phyloP scores from a whole-genome alignment of 805 yeast genomes.

The Zygosaccharomyces bailii region DNA sequence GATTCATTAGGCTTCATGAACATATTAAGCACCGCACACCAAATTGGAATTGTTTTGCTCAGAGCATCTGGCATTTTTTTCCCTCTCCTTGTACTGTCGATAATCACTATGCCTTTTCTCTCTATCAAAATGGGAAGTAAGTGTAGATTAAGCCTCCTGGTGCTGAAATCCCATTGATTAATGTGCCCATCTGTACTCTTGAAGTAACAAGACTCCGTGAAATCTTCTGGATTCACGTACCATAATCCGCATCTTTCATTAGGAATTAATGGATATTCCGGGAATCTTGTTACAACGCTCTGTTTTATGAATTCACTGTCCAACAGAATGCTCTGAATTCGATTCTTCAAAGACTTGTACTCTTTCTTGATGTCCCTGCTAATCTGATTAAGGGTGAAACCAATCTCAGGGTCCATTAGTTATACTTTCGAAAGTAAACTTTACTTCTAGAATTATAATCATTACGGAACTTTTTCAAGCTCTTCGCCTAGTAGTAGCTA shows the following conservation, averaged over 20 bases:
- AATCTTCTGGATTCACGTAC: constrained; percentile 56
- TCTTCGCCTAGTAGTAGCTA: neutral
- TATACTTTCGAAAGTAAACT: neutral
- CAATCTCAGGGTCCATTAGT: constrained; percentile 12
- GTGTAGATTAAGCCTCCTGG: constrained; percentile 72
- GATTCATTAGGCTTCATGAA: constrained; percentile 35
- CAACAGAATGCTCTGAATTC: constrained; percentile 67
- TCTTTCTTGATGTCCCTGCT: constrained; percentile 48
- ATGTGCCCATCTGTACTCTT: constrained; percentile 92
- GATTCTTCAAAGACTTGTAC: constrained; percentile 49
- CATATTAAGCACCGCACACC: constrained; percentile 78
- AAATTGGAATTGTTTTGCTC: constrained; percentile 83
- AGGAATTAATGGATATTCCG: constrained; percentile 52
- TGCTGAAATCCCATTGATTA: constrained; percentile 73
- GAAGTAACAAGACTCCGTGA: constrained; percentile 59
- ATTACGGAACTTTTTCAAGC: neutral
- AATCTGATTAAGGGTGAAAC: constrained; percentile 18
- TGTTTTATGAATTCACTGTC: constrained; percentile 53
- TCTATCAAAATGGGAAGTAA: constrained; percentile 47
- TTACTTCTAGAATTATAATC: neutral
- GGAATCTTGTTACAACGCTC: constrained; percentile 33
- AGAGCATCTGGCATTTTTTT: constrained; percentile 82
- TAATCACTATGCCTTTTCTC: constrained; percentile 51
- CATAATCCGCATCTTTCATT: constrained; percentile 87
- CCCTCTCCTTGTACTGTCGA: constrained; percentile 85